These are phyloP conservation scores for Pseudohalonectria lignicola DNA, from an alignment of 2,329 filamentous ascomycete genomes.

Conservation along the genomic window DNA sequence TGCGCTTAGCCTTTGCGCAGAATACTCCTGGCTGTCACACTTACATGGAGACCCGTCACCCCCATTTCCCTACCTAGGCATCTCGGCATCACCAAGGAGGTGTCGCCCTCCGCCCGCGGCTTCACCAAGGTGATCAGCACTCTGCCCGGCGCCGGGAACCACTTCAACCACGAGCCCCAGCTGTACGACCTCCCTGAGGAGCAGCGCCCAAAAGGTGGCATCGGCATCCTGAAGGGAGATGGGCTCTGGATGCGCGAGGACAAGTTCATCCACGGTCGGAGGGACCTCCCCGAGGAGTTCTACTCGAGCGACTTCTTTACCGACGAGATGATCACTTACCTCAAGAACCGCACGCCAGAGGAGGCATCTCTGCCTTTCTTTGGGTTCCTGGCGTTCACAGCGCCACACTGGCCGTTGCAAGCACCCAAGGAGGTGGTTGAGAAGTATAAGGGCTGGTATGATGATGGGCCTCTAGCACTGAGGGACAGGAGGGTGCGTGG, in stretches of 20 bases:
- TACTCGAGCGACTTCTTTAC: constrained; percentile 42
- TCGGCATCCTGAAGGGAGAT: too few relatives aligned
- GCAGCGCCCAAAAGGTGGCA: too few relatives aligned
- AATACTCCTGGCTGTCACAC: too few relatives aligned
- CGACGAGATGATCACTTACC: constrained; percentile 38
- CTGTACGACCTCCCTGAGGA: constrained; percentile 24
- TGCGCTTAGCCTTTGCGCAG: not conserved
- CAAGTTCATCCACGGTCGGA: constrained; percentile 18
- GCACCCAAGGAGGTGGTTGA: constrained; percentile 41
- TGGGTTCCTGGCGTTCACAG: constrained; percentile 48
- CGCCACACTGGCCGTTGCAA: constrained; percentile 53
- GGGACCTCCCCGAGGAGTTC: constrained; percentile 34
- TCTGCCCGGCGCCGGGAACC: constrained; percentile 47
- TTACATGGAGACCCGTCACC: not conserved
- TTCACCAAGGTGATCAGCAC: constrained; percentile 51
- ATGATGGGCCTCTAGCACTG: constrained; percentile 47
- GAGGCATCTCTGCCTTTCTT: constrained; percentile 37
- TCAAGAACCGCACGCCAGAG: constrained; percentile 30
- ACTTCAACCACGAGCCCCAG: constrained; percentile 38
- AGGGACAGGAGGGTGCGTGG: constrained; percentile 38
- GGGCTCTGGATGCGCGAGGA: constrained; percentile 23
- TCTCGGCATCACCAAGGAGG: constrained; percentile 45
- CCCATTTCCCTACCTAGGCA: constrained; percentile 22
- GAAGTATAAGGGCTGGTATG: constrained; percentile 36
- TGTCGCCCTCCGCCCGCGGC: constrained; percentile 41